phyloP scores from a whole-genome alignment of 345 rosid genomes.

The Salix viminalis region DNA sequence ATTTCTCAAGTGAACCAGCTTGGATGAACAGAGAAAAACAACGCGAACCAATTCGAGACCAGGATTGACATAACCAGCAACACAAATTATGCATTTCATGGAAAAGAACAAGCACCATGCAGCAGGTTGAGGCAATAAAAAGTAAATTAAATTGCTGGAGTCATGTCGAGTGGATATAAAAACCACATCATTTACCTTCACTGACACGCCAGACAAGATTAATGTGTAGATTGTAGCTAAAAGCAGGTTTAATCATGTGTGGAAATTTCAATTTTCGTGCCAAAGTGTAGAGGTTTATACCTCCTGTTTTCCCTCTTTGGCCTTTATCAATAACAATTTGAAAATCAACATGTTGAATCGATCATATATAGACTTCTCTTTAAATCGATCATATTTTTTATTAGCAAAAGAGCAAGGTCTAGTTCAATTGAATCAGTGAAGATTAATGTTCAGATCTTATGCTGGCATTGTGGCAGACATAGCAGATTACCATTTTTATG shows the following conservation, averaged over 20 bases:
- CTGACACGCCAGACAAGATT: not conserved
- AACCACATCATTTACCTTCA: not conserved
- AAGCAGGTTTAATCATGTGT: not conserved
- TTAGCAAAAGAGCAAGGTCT: not conserved
- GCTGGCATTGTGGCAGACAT: no score
- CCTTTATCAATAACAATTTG: not conserved
- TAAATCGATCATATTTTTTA: not conserved
- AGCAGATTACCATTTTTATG: not conserved
- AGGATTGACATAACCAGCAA: not conserved
- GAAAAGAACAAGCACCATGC: not conserved
- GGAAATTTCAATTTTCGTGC: not conserved
- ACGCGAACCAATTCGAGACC: not conserved
- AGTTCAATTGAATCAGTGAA: not conserved
- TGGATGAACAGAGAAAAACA: not conserved
- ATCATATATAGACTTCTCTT: not conserved
- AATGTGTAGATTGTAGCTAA: not conserved
- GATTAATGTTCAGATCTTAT: not conserved
- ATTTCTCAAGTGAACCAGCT: constrained; percentile 12
- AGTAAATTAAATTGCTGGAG: not conserved
- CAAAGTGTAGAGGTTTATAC: not conserved
- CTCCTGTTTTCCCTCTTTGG: not conserved
- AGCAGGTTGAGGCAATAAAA: not conserved
- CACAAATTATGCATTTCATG: not conserved
- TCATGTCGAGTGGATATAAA: not conserved
- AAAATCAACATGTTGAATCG: no score